Conservation (phyloP, 352 stramenopile genomes). For the Phytopythium oedochilum region DNA sequence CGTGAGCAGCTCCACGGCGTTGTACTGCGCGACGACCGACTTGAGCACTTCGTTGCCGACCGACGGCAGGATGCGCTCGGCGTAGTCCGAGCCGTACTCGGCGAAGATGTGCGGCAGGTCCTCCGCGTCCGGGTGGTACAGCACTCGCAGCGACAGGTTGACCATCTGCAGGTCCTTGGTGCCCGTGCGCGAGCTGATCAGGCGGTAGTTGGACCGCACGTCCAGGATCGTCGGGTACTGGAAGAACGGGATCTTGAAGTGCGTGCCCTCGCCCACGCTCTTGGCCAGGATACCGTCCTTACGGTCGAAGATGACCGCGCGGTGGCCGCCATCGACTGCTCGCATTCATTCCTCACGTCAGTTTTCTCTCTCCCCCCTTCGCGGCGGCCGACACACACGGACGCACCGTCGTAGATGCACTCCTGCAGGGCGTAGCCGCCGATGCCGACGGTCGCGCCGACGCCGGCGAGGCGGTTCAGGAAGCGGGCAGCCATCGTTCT, state of each 20-base stretch:
- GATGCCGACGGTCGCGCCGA: constrained; percentile 57
- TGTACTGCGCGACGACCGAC: constrained; percentile 97
- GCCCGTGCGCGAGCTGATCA: constrained; percentile 95
- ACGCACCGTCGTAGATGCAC: constrained; percentile 84
- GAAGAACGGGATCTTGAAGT: constrained; percentile 99
- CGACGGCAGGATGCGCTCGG: constrained; percentile 99
- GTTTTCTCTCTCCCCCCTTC: background rate
- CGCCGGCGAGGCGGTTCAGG: constrained; percentile 61
- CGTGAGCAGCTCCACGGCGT: constrained; percentile 98
- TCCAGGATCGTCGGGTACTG: constrained; percentile 98
- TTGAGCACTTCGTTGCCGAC: constrained; percentile 97
- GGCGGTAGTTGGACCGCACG: constrained; percentile 95
- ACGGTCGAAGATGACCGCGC: constrained; percentile 99
- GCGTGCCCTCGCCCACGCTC: constrained; percentile 96
- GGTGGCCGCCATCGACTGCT: constrained; percentile 96
- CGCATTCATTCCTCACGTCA: background rate
- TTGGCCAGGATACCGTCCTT: constrained; percentile 96
- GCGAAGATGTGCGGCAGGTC: constrained; percentile 96
- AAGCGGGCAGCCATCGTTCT: constrained; percentile 63
- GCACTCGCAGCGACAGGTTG: constrained; percentile 98
- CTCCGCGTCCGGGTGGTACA: constrained; percentile 92
- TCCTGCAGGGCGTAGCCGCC: constrained; percentile 67
- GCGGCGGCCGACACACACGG: background rate
- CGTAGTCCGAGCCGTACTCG: constrained; percentile 97
- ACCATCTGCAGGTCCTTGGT: constrained; percentile 99